Conservation (phyloP, 192 early-diverging fungal species). For the Coemansia sp. region DNA sequence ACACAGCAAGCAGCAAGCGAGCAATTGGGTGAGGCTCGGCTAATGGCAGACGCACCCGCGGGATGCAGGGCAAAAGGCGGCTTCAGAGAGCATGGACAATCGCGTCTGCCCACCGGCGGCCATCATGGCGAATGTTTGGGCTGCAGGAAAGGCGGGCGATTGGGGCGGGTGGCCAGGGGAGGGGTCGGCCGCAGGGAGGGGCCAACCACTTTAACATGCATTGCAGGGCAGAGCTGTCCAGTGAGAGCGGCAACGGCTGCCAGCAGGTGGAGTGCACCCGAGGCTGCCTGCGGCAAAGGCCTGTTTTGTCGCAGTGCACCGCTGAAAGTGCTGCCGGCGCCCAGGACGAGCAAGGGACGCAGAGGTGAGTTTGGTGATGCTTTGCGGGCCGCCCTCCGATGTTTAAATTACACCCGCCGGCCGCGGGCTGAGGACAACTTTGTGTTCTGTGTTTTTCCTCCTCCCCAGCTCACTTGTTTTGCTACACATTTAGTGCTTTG, state of each 20-base stretch:
- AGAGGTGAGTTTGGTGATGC: conserved; percentile 10
- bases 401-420: conserved; percentile 13
- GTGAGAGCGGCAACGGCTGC: conserved; percentile 18
- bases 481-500: not conserved
- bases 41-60: conserved; percentile 10
- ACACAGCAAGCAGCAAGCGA: conserved; percentile 4
- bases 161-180: conserved; percentile 13
- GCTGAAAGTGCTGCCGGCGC: not conserved
- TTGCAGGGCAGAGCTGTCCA: conserved; percentile 17
- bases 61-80: conserved; percentile 12
- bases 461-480: not conserved
- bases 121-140: conserved; percentile 15
- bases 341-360: conserved; percentile 8
- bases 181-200: conserved; percentile 9
- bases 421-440: not conserved
- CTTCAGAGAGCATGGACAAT: conserved; percentile 7
- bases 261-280: conserved; percentile 20
- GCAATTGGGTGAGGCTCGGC: conserved; percentile 9
- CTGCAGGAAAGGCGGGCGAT: conserved; percentile 6
- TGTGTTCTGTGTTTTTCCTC: not conserved
- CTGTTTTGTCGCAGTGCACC: conserved; percentile 11
- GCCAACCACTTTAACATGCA: conserved; percentile 11
- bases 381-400: not conserved
- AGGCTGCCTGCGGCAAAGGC: conserved; percentile 13
- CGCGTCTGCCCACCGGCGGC: conserved; percentile 10